Evolutionary conservation across 2,329 filamentous ascomycete species (phyloP).

Genomic region (Colletotrichum spinosum): DNA sequence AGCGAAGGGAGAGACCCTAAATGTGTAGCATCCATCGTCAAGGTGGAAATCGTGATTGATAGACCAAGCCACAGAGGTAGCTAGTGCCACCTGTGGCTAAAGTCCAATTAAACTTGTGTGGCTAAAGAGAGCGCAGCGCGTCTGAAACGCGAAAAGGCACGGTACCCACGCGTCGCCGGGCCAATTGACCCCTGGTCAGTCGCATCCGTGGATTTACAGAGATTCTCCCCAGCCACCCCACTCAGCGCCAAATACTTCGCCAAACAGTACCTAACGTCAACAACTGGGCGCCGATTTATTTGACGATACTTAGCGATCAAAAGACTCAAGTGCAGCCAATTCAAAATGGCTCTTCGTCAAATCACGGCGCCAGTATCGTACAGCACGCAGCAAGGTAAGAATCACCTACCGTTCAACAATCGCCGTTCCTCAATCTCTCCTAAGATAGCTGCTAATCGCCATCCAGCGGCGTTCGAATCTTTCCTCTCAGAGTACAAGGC

Average conservation of each 20-base stretch:
- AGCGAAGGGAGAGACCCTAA: neutral
- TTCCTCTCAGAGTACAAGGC: slow-evolving; percentile 93
- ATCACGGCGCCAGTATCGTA: slow-evolving; percentile 87
- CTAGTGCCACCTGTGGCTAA: slow-evolving; percentile 13
- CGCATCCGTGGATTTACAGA: neutral
- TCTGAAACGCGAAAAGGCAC: slow-evolving; percentile 41
- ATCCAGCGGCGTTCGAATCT: slow-evolving; percentile 81
- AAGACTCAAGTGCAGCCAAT: slow-evolving; percentile 13
- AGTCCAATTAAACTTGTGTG: slow-evolving; percentile 17
- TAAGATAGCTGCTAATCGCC: slow-evolving; percentile 42
- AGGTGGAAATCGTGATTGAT: neutral
- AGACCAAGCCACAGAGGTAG: neutral
- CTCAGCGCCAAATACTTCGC: slow-evolving; percentile 26
- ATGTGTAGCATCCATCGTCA: neutral
- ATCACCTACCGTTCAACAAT: slow-evolving; percentile 20
- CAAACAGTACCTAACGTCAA: neutral
- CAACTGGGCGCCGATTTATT: neutral
- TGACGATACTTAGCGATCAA: too few relatives aligned
- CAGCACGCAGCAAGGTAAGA: slow-evolving; percentile 82
- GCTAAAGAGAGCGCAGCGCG: slow-evolving; percentile 25
- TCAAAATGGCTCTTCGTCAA: slow-evolving; percentile 85
- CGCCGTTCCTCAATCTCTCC: slow-evolving; percentile 29
- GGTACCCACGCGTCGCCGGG: slow-evolving; percentile 36
- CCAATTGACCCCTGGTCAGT: slow-evolving; percentile 28
- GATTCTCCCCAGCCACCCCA: slow-evolving; percentile 42